Evolutionary conservation across 306 rosid species (phyloP), one percentile per base, ranked within the genome.

Genomic region (Trichosanthes cucumerina): DNA sequence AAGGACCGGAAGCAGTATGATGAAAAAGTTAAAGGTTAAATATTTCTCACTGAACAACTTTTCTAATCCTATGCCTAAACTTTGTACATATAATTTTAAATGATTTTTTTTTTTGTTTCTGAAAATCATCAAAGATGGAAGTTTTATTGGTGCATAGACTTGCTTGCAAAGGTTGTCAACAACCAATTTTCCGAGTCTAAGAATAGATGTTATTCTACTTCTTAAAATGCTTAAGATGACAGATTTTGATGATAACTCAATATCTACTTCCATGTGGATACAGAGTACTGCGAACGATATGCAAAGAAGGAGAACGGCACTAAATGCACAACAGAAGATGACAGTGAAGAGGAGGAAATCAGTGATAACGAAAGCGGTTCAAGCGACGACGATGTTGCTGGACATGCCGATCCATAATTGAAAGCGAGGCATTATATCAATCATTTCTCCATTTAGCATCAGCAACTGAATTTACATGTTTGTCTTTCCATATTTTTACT

Each of bases 281-380:
- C 91, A 96, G 99, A 96, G 85, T 96, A 96, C 80, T 96, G 98
- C 60, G 98, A 96, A 86, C 83, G 87, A 62, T 96, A 92, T 78
- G 99, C 99, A 11, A 96, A 87, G 85, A 95, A 87, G 88, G 99
- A 91, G 80, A 85, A 88, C 63, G 85, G 86, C 58, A 59, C 78
- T 23, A 91, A 91, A 79, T 77, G 93, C 47, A 80, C 85, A 19
- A 84, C 89, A 13, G 99, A 90, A 57, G 97, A 88, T 58, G 97
- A 91, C 49, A 93, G 88, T 63, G 97, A 88, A 8, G 90, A 92
- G 62, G 93, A 63, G 50, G 91, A 89, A 80, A 91, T 89, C 62
- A 91, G 92, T 70, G 91, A 91, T 24, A 96, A 87, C 60, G 94
- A 84, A 79, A 84, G 93, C 18, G 90, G 72, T 81, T 91, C 89